Evolutionary conservation across 495 filamentous ascomycete genomes (phyloP).

Genomic region (Sordaria brevicollis): DNA sequence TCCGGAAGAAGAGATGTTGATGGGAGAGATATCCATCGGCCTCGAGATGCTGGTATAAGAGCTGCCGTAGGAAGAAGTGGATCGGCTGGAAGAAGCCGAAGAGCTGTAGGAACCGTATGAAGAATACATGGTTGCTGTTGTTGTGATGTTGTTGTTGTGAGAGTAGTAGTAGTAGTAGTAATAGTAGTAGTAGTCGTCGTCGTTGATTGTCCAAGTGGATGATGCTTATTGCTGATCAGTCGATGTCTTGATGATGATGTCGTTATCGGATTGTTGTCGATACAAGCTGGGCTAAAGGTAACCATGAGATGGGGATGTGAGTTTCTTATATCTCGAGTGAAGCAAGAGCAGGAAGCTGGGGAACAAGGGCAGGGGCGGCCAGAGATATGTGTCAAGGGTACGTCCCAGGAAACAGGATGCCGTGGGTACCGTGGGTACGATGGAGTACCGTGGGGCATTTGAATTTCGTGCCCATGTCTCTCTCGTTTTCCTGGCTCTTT

Average conservation of each 20-base stretch:
- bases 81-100: slow-evolving; percentile 13
- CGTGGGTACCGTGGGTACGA: neutral
- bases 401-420: slow-evolving; percentile 20
- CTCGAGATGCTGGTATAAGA: slow-evolving; percentile 26
- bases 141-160: slow-evolving; percentile 5
- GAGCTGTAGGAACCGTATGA: slow-evolving; percentile 26
- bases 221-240: neutral
- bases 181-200: too few relatives aligned
- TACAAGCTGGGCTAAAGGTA: neutral
- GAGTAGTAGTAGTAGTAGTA: slow-evolving; percentile 1
- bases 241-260: slow-evolving; percentile 4
- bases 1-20: slow-evolving; percentile 25
- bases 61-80: slow-evolving; percentile 13
- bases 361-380: neutral
- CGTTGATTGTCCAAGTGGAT: slow-evolving; percentile 4
- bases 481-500: neutral
- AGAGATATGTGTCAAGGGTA: neutral
- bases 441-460: slow-evolving; percentile 17
- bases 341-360: slow-evolving; percentile 6
- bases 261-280: slow-evolving; percentile 1
- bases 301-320: slow-evolving; percentile 4
- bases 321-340: slow-evolving; percentile 7
- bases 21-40: slow-evolving; percentile 43
- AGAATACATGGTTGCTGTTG: slow-evolving; percentile 30
- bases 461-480: neutral